Percentiles rank a stretch among this genome's conserved stretches.
phyloP scores from a whole-genome alignment of 495 filamentous ascomycete genomes.

The Penicillium soppii region DNA sequence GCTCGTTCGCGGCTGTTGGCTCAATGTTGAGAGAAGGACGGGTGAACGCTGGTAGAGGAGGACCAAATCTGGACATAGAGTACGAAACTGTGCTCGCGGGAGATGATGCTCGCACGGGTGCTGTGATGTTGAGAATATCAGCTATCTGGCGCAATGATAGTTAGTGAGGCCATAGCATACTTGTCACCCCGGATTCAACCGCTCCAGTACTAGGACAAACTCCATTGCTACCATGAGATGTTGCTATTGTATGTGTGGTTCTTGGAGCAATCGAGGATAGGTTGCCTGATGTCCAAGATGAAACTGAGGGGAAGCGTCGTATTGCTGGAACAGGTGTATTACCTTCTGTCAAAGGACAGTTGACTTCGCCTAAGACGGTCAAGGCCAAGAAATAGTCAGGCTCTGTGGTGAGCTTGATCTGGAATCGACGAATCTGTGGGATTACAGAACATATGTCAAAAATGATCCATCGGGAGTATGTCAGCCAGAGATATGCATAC shows the following conservation, averaged over 20 bases:
- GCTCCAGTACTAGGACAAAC: conserved; percentile 6
- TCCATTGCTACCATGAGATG: conserved; percentile 13
- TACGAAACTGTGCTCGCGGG: conserved; percentile 8
- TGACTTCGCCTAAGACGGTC: conserved; percentile 36
- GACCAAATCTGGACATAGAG: not conserved
- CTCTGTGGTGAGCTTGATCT: conserved; percentile 41
- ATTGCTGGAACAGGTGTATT: conserved; percentile 17
- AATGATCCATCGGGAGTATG: not conserved
- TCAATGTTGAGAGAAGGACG: not conserved
- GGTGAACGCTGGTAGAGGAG: not conserved
- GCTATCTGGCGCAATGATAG: not conserved
- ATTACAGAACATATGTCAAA: not conserved
- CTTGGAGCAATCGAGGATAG: conserved; percentile 6
- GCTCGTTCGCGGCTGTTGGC: not conserved
- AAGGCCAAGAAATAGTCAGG: conserved; percentile 39
- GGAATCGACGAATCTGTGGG: conserved; percentile 39
- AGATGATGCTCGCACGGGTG: conserved; percentile 9
- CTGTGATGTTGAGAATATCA: not conserved
- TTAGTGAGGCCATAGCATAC: conserved; percentile 3
- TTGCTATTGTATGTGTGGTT: not conserved
- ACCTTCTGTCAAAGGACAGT: conserved; percentile 42
- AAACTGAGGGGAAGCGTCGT: conserved; percentile 24
- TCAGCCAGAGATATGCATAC: conserved; percentile 7
- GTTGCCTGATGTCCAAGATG: conserved; percentile 27
- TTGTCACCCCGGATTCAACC: conserved; percentile 7